These are phyloP conservation scores for Xylaria polymorpha DNA, from an alignment of 2,329 filamentous ascomycete species.

Conservation along the genomic window DNA sequence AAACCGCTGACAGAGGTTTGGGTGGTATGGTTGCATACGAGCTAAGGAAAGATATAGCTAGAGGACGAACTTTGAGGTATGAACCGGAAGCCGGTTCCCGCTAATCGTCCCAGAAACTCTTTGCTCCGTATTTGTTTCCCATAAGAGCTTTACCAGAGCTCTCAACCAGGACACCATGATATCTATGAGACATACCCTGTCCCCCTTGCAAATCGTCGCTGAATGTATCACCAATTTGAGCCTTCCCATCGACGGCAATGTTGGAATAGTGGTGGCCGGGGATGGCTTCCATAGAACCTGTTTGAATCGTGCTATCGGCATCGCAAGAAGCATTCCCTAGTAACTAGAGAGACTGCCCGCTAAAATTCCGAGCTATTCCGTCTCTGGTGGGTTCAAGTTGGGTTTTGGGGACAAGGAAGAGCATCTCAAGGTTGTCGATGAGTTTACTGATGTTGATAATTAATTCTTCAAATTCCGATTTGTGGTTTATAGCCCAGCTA, in stretches of 20 bases:
- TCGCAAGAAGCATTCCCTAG: background rate
- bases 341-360: background rate
- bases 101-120: background rate
- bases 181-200: background rate
- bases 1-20: too few species aligned
- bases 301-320: background rate
- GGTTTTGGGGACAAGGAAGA: background rate
- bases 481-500: background rate
- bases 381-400: background rate
- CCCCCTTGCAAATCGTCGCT: background rate
- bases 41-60: too few species aligned
- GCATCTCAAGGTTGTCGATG: background rate
- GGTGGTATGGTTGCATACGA: too few species aligned
- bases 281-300: background rate
- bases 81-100: too few species aligned
- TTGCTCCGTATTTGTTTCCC: constrained; percentile 6
- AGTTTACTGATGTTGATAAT: background rate
- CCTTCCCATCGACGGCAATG: background rate
- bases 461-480: background rate
- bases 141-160: background rate
- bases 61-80: too few species aligned
- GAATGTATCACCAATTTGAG: background rate
- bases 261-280: background rate
- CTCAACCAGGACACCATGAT: too few species aligned
- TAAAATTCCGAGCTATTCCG: too few species aligned